Evolutionary conservation across 2,329 filamentous ascomycete species (phyloP).

Genomic region (Epichloe glyceriae): DNA sequence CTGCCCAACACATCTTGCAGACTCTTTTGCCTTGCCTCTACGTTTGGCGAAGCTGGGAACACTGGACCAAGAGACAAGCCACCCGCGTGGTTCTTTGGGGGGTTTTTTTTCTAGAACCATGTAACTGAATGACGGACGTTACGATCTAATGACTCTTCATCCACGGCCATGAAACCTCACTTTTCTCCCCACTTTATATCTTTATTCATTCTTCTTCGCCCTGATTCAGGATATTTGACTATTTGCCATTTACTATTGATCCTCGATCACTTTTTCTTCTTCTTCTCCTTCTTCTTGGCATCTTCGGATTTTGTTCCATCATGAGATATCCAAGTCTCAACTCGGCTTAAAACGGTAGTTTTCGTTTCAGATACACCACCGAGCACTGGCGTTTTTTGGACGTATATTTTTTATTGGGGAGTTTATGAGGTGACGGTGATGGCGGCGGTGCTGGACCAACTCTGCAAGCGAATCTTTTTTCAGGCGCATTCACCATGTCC

Average conservation of each 20-base stretch:
- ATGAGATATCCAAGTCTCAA: not conserved
- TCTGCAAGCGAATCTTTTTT: not conserved
- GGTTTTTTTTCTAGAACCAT: not conserved
- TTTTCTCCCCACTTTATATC: not conserved
- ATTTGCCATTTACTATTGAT: slow-evolving; percentile 3
- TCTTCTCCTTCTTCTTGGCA: slow-evolving; percentile 10
- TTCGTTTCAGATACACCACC: slow-evolving; percentile 8
- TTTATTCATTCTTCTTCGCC: not conserved
- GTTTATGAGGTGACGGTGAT: not conserved
- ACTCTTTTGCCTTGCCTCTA: slow-evolving; percentile 7
- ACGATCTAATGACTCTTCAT: slow-evolving; percentile 9
- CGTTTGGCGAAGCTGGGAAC: slow-evolving; percentile 7
- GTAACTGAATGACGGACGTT: slow-evolving; percentile 3
- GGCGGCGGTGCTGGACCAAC: not conserved
- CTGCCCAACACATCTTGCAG: slow-evolving; percentile 13
- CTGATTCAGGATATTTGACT: not conserved
- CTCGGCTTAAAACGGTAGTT: slow-evolving; percentile 1
- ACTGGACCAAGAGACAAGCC: slow-evolving; percentile 6
- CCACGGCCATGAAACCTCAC: slow-evolving; percentile 3
- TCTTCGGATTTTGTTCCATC: not conserved
- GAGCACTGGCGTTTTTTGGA: slow-evolving; percentile 20
- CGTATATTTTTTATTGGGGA: not conserved
- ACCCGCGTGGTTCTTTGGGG: not conserved
- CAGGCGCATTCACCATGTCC: not conserved
- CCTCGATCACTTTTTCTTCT: slow-evolving; percentile 8